Evolutionary conservation across 768 basidiomycete species (phyloP), one percentile per base, ranked within the genome.

Genomic region (Dendrothele bispora): DNA sequence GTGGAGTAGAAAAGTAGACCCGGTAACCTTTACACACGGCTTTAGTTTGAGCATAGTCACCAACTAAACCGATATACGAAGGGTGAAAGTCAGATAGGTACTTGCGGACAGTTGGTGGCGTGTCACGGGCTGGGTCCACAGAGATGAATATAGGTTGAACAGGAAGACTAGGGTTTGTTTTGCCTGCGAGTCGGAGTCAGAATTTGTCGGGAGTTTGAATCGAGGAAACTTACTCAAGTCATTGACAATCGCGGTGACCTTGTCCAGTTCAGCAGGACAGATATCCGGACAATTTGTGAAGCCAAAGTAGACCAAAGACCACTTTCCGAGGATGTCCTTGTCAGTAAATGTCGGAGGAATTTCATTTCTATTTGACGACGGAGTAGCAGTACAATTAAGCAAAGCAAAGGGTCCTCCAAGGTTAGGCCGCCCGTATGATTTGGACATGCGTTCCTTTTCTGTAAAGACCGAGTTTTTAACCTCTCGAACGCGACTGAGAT

Each of bases 261-360:
- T 98, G 73, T 99, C 97, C 24, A 99, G 76, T 69, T 98, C 95
- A 46, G 95, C 91, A 1, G 97, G 97, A 62, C 97, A 99, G 45
- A 99, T 98, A 67, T 99, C 97, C 5, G 97, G 95, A 67, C 97
- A 99, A 67, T 99, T 95, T 25, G 95, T 95, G 73, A 98, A 99
- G n/a, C 97, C 97, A 68, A 99, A 99, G 71, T 98, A 91, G 38
- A 91, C 78, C 50, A 91, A 69, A n/a, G 78, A 88, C 91, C 91
- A 98, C 70, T 90, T 88, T 28, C 94, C 95, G 21, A 88, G 66
- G 38, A 98, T 71, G 60, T 95, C 80, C 46, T 88, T 69, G 37
- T 98, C 86, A 2, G 92, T 88, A 68, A 93, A 98, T 0, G 27
- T 26, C 15, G 41, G 5, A 17, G 36, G 5, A 6, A 62, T 64